Conservation (phyloP, 2,329 filamentous ascomycete genomes). For the Didymellaceae sp. region DNA sequence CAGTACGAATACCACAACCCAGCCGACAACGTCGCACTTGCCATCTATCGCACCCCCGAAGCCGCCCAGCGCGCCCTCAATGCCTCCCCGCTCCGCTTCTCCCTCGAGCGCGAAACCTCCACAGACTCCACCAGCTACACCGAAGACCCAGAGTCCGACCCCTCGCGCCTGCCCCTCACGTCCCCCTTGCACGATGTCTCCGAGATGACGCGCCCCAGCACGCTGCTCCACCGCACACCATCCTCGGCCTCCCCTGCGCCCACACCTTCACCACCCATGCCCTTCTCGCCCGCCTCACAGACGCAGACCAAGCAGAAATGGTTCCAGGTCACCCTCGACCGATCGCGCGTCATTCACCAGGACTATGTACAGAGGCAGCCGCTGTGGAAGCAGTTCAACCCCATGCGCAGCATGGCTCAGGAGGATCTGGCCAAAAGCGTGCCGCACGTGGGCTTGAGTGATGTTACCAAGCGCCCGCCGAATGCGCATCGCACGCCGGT, state of each 20-base stretch:
- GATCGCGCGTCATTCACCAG: conserved; percentile 48
- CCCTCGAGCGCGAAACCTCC: conserved; percentile 44
- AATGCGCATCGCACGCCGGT: conserved; percentile 43
- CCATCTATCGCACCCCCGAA: conserved; percentile 53
- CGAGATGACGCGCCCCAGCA: conserved; percentile 41
- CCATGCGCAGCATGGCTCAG: conserved; percentile 43
- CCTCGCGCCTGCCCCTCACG: conserved; percentile 3
- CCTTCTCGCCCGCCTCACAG: conserved; percentile 22
- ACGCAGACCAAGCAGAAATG: conserved; percentile 31
- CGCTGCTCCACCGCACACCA: conserved; percentile 24
- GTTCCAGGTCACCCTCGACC: conserved; percentile 53
- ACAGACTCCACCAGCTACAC: conserved; percentile 1
- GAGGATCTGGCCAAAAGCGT: conserved; percentile 50
- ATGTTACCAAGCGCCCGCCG: conserved; percentile 47
- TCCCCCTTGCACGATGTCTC: conserved; percentile 27
- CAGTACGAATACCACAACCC: conserved; percentile 54
- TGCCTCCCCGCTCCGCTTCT: conserved; percentile 56
- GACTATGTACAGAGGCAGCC: conserved; percentile 50
- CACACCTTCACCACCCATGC: conserved; percentile 26
- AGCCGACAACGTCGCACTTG: conserved; percentile 53
- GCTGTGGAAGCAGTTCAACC: conserved; percentile 41
- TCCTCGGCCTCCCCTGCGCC: neutral
- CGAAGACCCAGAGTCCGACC: conserved; percentile 21
- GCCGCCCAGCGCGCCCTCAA: conserved; percentile 52
- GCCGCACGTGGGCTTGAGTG: conserved; percentile 51